Percentiles rank a stretch among this genome's conserved stretches.
Conservation (phyloP, 148 eudicot genomes). For the Dysphania ambrosioides region DNA sequence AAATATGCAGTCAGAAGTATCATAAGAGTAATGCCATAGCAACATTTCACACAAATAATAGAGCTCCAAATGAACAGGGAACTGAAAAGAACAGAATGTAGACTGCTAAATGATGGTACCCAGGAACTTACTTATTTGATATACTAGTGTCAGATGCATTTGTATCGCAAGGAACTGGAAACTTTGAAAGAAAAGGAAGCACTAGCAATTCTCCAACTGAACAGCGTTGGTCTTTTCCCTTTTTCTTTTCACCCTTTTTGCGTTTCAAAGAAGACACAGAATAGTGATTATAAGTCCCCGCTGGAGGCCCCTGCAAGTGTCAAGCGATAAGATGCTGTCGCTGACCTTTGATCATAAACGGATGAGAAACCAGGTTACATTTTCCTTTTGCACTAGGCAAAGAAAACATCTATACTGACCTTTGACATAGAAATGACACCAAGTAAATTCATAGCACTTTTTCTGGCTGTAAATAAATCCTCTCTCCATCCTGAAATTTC, state of each 20-base stretch:
- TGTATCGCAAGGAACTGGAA: constrained; percentile 52
- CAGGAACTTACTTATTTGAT: constrained; percentile 49
- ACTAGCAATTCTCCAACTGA: constrained; percentile 74
- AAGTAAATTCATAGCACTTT: constrained; percentile 76
- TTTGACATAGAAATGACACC: constrained; percentile 78
- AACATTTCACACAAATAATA: neutral
- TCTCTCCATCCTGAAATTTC: constrained; percentile 77
- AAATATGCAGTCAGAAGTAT: neutral
- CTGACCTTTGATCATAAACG: neutral
- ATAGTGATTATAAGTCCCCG: constrained; percentile 30
- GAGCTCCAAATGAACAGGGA: neutral
- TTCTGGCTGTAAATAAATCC: constrained; percentile 66
- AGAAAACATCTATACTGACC: constrained; percentile 33
- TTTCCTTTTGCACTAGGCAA: neutral
- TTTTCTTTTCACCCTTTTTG: constrained; percentile 69
- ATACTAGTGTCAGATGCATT: constrained; percentile 36
- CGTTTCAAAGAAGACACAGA: constrained; percentile 56
- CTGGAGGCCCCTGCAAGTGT: constrained; percentile 68
- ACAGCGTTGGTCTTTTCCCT: constrained; percentile 44
- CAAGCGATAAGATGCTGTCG: constrained; percentile 2
- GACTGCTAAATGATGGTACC: neutral
- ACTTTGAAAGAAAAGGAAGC: constrained; percentile 74
- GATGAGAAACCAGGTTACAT: constrained; percentile 2
- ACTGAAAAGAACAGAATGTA: neutral
- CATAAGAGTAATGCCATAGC: neutral